These are phyloP conservation scores for Ustilago bromivora DNA, from an alignment of 1,284 basidiomycete genomes.

Conservation along the genomic window DNA sequence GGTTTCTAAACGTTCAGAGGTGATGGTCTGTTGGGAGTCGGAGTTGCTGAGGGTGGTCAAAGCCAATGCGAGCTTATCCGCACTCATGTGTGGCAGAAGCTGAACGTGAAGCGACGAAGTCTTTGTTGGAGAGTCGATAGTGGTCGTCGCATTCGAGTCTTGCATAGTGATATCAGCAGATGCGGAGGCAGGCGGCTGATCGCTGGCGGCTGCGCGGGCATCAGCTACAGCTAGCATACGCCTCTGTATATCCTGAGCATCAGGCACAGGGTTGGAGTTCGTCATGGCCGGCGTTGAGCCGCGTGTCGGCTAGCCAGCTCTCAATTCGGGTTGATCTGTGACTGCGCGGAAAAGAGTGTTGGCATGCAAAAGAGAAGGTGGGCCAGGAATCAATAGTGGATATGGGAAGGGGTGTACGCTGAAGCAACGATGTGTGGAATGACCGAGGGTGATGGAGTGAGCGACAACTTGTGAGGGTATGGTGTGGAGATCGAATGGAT, in stretches of 20 bases:
- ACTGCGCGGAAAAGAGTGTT: slow-evolving; percentile 1
- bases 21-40: slow-evolving; percentile 15
- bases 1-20: slow-evolving; percentile 30
- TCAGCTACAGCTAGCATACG: slow-evolving; percentile 29
- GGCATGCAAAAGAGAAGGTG: slow-evolving; percentile 11
- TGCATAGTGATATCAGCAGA: slow-evolving; percentile 22
- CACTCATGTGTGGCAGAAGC: slow-evolving; percentile 26
- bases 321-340: background rate
- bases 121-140: background rate
- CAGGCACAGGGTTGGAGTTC: slow-evolving; percentile 36
- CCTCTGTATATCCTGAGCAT: slow-evolving; percentile 47
- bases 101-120: slow-evolving; percentile 19
- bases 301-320: slow-evolving; percentile 17
- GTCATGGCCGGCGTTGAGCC: slow-evolving; percentile 37
- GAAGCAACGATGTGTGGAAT: background rate
- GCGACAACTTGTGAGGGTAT: background rate
- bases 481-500: slow-evolving; percentile 19
- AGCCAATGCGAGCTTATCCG: slow-evolving; percentile 32
- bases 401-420: background rate
- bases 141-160: slow-evolving; percentile 13
- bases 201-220: slow-evolving; percentile 15
- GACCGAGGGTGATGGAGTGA: slow-evolving; percentile 11
- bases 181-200: slow-evolving; percentile 11
- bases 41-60: slow-evolving; percentile 26
- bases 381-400: background rate